Conservation (phyloP, 768 basidiomycete genomes). For the Macrolepiota dolichaula region DNA sequence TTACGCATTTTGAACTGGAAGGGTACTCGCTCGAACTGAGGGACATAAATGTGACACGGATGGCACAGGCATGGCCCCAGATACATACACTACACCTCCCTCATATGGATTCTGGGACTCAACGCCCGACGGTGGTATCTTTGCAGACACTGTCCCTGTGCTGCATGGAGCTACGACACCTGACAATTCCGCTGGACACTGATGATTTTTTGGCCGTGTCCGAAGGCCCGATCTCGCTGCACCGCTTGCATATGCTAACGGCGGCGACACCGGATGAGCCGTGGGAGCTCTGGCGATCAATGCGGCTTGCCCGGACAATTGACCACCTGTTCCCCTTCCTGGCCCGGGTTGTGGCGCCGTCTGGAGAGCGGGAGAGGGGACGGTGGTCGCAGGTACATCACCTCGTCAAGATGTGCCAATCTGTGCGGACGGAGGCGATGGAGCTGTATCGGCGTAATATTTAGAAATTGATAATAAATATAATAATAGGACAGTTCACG, state of each 20-base stretch:
- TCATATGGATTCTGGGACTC: constrained; percentile 13
- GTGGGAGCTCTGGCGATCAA: constrained; percentile 21
- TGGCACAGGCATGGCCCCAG: constrained; percentile 26
- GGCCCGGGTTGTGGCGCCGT: constrained; percentile 15
- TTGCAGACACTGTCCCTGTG: constrained; percentile 18
- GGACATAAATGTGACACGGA: constrained; percentile 20
- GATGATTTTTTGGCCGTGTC: constrained; percentile 14
- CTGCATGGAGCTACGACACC: constrained; percentile 18
- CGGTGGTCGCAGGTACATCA: constrained; percentile 26
- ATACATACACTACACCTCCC: constrained; percentile 23
- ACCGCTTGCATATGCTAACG: constrained; percentile 19
- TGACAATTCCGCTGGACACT: constrained; percentile 23
- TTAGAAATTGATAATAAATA: neutral
- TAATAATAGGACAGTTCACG: neutral
- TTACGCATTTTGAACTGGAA: constrained; percentile 24
- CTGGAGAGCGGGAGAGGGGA: constrained; percentile 17
- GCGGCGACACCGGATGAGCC: constrained; percentile 22
- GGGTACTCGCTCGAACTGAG: constrained; percentile 24
- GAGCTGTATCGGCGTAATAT: neutral
- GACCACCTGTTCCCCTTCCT: constrained; percentile 24
- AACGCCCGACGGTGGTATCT: constrained; percentile 19
- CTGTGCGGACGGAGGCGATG: constrained; percentile 23
- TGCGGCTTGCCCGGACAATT: constrained; percentile 23
- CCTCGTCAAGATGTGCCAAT: constrained; percentile 26
- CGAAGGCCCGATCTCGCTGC: neutral